Evolutionary conservation across 106 monocot species (phyloP), one percentile per base, ranked within the genome.

Genomic region (Apostasia ramifera): DNA sequence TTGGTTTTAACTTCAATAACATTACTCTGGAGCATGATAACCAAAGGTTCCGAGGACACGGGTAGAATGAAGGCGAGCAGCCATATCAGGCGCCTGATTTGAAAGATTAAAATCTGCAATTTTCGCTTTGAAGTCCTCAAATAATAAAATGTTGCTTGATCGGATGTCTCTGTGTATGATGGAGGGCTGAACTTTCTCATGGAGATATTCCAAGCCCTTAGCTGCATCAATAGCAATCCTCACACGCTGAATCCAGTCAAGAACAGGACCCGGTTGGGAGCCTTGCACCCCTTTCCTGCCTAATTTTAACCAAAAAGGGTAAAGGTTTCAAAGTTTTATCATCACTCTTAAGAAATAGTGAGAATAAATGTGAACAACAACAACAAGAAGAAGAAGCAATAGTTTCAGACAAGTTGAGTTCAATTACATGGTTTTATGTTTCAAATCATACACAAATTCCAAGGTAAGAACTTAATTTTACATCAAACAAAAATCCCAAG

Each of bases 211-310:
- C 40, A 95, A 70, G 14, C 95, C 91, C 70, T 88, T 91, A 13
- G 95, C 95, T 58, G 95, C 88, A 86, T 91, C 91, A 66, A 95
- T 79, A 59, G 95, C 91, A 59, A 95, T 95, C 66, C 76, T 91
- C 66, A 91, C 95, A 48, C 95, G 79, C 59, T 91, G 91, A 69
- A 76, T 80, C 95, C 95, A 95, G 69, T 86, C 86, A 67, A 95
- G 86, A 12, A 73, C 84, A 68, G 95, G 95, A 61, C 95, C 95
- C 67, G 95, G 91, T 67, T 95, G 88, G 56, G 95, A 82, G 49
- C 91, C 91, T 84, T 86, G 88, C 40, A 95, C 95, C 76, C 95
- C 95, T 78, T 95, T 95, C 75, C 91, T 78, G 40, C 95, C 95
- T 95, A 65, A 65, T 47, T 26, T 26, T 26, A 26, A 26, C 26